Base-by-base conservation (phyloP, 805 yeast genomes). In the Saccharomyces kudriavzevii region DNA sequence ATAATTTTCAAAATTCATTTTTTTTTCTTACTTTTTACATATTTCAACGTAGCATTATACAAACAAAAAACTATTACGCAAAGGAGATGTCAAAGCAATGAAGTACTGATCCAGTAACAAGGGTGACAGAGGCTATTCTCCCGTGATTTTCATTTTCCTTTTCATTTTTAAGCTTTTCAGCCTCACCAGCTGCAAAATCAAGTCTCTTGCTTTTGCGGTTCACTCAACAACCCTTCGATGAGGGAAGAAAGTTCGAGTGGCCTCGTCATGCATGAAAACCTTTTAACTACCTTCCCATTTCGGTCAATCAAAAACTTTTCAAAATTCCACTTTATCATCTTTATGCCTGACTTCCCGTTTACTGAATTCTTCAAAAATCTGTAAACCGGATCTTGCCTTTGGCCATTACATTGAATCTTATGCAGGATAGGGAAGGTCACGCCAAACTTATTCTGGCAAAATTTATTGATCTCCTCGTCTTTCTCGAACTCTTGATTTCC, bases 401-500 rank as follows among this genome's bases (percentile, higher is more conserved):
- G 71, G 50, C 98, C 98, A 68, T 91, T 91, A 63, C 91, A 97
- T 46, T 89, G 89, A 55, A 89, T 70, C 77, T 89, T 91, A 69
- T 80, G 77, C 80, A 91, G 74, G 40, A 91, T 78, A 28, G 96
- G 96, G 84, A 91, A 91, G 20, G 85, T 74, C 49, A 91, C 97
- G 52, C 96, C 96, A 68, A 83, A 91, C 76, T 88, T 89, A 63
- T 82, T 35, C 47, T 79, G 70, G 71, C 96, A 89, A 73, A 85
- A 86, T 48, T 76, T 69, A 24, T 81, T 83, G 58, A 87, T 87
- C 63, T 85, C 89, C 51, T 82, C 77, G 48, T 79, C 81, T 4
- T 77, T 64, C 3, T 82, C 82, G 62, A 91, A 83, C 70, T 90
- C 87, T 74, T 91, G 85, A 61, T 79, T 73, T 24, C 85, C 89